phyloP scores from a whole-genome alignment of 805 yeast species.

The Yarrowia phangngaensis region DNA sequence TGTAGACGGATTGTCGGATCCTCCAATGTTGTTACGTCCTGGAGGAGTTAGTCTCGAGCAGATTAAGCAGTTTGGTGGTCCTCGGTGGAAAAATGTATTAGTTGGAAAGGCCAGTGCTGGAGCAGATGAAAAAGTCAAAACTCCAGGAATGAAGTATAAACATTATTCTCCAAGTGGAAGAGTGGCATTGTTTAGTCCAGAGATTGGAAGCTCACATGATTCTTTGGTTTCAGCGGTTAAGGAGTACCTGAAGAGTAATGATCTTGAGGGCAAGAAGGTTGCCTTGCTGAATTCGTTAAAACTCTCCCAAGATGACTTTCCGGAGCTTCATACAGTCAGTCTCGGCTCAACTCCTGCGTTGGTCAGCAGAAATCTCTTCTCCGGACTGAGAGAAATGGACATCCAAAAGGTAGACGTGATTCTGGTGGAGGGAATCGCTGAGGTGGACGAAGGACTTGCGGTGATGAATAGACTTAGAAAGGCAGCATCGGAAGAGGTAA shows the following conservation, averaged over 20 bases:
- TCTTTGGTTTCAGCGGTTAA: not conserved
- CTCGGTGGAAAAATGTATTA: slow-evolving; percentile 57
- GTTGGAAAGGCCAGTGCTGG: slow-evolving; percentile 57
- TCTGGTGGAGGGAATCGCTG: slow-evolving; percentile 78
- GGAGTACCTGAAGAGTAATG: not conserved
- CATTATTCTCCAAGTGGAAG: slow-evolving; percentile 91
- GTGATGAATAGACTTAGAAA: slow-evolving; percentile 86
- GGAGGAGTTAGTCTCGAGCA: slow-evolving; percentile 89
- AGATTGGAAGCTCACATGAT: slow-evolving; percentile 44
- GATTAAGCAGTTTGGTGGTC: slow-evolving; percentile 62
- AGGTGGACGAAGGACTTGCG: slow-evolving; percentile 79
- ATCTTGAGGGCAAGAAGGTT: slow-evolving; percentile 7
- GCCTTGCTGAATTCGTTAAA: slow-evolving; percentile 25
- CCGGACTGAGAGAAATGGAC: slow-evolving; percentile 70
- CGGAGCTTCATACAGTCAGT: slow-evolving; percentile 23
- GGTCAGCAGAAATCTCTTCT: slow-evolving; percentile 73
- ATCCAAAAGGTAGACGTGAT: slow-evolving; percentile 60
- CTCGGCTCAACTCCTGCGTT: slow-evolving; percentile 53
- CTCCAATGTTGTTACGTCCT: slow-evolving; percentile 88
- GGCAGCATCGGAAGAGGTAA: slow-evolving; percentile 58
- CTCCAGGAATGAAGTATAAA: slow-evolving; percentile 97
- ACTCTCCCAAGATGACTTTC: slow-evolving; percentile 28
- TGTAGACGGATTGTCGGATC: slow-evolving; percentile 77
- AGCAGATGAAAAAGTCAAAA: slow-evolving; percentile 59
- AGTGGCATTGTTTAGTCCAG: slow-evolving; percentile 61